These are phyloP conservation scores for Paxillus involutus DNA, from an alignment of 768 basidiomycete species.

Conservation along the genomic window DNA sequence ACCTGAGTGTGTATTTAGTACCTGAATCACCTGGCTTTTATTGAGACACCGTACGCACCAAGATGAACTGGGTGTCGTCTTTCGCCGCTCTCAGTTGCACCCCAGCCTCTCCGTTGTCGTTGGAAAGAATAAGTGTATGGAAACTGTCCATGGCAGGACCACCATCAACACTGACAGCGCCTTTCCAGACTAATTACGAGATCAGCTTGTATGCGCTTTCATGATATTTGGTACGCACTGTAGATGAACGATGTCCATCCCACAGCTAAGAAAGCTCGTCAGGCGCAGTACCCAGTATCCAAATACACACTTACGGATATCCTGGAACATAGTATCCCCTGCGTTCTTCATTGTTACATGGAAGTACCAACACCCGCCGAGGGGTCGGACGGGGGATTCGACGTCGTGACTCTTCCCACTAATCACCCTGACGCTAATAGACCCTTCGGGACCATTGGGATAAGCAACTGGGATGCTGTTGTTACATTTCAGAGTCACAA, in stretches of 20 bases:
- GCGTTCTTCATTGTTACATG: conserved; percentile 68
- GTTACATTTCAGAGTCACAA: conserved; percentile 1
- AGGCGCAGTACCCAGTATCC: neutral
- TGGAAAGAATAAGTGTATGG: conserved; percentile 84
- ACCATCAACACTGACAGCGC: conserved; percentile 61
- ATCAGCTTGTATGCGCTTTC: neutral
- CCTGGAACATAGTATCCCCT: conserved; percentile 70
- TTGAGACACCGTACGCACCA: conserved; percentile 46
- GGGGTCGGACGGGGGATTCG: conserved; percentile 84
- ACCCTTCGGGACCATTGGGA: conserved; percentile 67
- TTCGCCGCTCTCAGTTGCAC: conserved; percentile 59
- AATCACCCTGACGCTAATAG: conserved; percentile 76
- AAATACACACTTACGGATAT: conserved; percentile 59
- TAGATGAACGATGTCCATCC: conserved; percentile 93
- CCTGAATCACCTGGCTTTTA: neutral
- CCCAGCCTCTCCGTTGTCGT: conserved; percentile 58
- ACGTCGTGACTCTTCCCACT: conserved; percentile 86
- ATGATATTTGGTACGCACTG: conserved; percentile 44
- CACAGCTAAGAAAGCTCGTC: conserved; percentile 42
- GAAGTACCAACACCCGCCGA: conserved; percentile 95
- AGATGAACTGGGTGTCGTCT: conserved; percentile 69
- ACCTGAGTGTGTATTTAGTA: conserved; percentile 40
- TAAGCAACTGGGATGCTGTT: conserved; percentile 70
- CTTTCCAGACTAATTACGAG: conserved; percentile 37
- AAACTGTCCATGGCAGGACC: conserved; percentile 49